Evolutionary conservation across 2,329 filamentous ascomycete genomes (phyloP), one percentile per base, ranked within the genome.

Genomic region (Exophiala sp.): DNA sequence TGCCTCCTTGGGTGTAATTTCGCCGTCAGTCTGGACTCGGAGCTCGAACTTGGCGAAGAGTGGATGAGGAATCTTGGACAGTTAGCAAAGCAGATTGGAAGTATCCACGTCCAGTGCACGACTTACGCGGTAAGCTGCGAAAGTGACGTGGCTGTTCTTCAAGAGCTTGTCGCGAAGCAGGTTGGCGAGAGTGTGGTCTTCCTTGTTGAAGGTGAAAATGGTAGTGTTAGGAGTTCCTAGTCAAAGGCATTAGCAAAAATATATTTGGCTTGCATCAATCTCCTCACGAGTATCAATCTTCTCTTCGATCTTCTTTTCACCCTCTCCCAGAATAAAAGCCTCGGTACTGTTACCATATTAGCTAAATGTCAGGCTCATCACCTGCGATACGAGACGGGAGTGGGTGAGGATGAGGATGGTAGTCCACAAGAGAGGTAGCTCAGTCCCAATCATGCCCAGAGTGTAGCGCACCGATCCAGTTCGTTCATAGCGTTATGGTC

Each of bases 141-240:
- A 95, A 65, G 87, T 78, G 64, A 99, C 88, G 69, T 95, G 86
- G 14, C 84, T 82, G 65, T 89, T 87, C 70, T 88, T 85, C 75
- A 94, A 85, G 53, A 99, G 86, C 65, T 92, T 89, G 66, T 89
- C 86, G 44, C 87, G 83, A 52, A 99, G 81, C 52, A 99, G 80
- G 71, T 99, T 96, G 65, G 87, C 94, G 21, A 99, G 82, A 1
- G 92, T 96, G 74, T 96, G 92, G 65, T 99, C 94, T 72, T 99
- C 94, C 72, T 96, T 97, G 74, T 90, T 89, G 74, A 99, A 85
- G 55, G 89, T 85, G 76, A 99, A 99, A 72, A 96, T 88, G 8
- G 90, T 88, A n/a, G 89, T 91, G 70, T 96, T 95, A 18, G 92
- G 89, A 69, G 95, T 91, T 67, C 90, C 91, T 94, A 55, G 38